Percentiles rank a stretch among this genome's conserved stretches.
phyloP scores from a whole-genome alignment of 345 rosid species.

The Moringa oleifera region DNA sequence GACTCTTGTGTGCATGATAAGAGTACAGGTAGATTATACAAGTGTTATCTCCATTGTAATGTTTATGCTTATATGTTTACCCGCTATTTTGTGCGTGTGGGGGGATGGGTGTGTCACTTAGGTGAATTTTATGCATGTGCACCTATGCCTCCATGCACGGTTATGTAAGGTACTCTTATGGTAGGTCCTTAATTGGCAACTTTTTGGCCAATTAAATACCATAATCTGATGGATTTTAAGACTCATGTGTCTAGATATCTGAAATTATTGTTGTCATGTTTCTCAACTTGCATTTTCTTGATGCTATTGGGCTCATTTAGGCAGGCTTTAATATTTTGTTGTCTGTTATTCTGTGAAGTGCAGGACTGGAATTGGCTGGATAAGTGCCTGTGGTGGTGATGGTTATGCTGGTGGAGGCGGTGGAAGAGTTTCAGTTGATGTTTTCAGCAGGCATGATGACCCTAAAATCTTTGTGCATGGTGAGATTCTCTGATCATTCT shows the following conservation, averaged over 20 bases:
- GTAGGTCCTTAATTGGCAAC: neutral
- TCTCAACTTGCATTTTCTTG: neutral
- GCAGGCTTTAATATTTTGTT: conserved; percentile 9
- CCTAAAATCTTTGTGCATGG: conserved; percentile 91
- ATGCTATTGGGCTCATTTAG: neutral
- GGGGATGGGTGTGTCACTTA: neutral
- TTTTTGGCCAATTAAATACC: neutral
- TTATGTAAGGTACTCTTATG: neutral
- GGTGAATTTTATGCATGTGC: neutral
- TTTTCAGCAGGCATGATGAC: conserved; percentile 95
- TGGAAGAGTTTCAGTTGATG: conserved; percentile 89
- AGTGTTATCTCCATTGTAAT: too few relatives aligned
- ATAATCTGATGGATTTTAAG: neutral
- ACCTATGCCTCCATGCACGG: neutral
- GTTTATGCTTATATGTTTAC: too few relatives aligned
- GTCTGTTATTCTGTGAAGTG: conserved; percentile 37
- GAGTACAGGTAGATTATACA: too few relatives aligned
- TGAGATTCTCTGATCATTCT: conserved; percentile 30
- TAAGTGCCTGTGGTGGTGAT: conserved; percentile 95
- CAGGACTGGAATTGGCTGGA: conserved; percentile 94
- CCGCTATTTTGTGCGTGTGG: too few relatives aligned
- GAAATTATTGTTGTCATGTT: neutral
- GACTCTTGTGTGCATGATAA: too few relatives aligned
- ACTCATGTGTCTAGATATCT: neutral
- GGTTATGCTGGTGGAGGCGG: conserved; percentile 99